Percentiles rank a stretch among this genome's conserved stretches.
phyloP scores from a whole-genome alignment of 768 basidiomycete genomes.

The Hypsizygus marmoreus region DNA sequence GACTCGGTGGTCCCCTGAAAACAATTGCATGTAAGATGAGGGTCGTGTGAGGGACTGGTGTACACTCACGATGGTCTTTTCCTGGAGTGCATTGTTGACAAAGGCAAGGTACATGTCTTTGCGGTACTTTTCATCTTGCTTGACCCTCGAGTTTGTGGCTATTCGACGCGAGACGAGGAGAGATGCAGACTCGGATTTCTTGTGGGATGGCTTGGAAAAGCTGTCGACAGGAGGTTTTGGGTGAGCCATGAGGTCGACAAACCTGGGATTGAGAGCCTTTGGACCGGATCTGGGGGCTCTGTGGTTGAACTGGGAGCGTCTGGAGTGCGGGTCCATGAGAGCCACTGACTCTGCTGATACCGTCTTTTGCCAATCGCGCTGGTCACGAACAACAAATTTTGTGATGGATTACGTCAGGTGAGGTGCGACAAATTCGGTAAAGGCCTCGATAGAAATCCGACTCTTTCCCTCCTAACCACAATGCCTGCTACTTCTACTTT shows the following conservation, averaged over 20 bases:
- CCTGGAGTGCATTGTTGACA: slow-evolving; percentile 76
- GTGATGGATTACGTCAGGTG: slow-evolving; percentile 16
- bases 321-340: slow-evolving; percentile 78
- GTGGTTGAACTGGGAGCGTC: slow-evolving; percentile 73
- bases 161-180: slow-evolving; percentile 54
- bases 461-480: slow-evolving; percentile 20
- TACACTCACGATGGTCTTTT: slow-evolving; percentile 64
- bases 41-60: slow-evolving; percentile 9
- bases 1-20: slow-evolving; percentile 71
- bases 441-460: no score
- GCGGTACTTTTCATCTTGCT: slow-evolving; percentile 73
- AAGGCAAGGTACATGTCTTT: slow-evolving; percentile 86
- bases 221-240: slow-evolving; percentile 45
- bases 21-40: slow-evolving; percentile 18
- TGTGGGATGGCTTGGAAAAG: slow-evolving; percentile 40
- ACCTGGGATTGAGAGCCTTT: slow-evolving; percentile 42
- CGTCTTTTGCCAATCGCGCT: slow-evolving; percentile 12
- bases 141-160: slow-evolving; percentile 77
- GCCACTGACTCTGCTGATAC: no score
- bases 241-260: slow-evolving; percentile 37
- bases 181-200: slow-evolving; percentile 26
- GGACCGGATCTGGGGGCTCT: slow-evolving; percentile 71
- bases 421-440: no score
- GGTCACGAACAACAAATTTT: slow-evolving; percentile 18
- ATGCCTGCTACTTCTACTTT: slow-evolving; percentile 68